Conservation (phyloP, 345 rosid species). For the Punica granatum region DNA sequence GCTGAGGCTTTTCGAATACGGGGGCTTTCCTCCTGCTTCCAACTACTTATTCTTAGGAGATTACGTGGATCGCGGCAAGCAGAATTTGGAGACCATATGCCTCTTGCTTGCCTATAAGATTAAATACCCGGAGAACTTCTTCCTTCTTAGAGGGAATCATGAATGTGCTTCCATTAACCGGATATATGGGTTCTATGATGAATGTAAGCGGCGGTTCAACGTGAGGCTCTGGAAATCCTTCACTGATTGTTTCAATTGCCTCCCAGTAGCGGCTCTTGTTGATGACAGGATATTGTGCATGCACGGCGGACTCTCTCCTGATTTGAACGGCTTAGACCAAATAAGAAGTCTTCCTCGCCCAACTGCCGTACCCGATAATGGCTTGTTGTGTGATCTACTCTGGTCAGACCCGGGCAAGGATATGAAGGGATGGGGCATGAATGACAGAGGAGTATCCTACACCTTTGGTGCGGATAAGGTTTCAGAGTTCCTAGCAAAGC, state of each 20-base stretch:
- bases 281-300: slow-evolving; percentile 94
- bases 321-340: slow-evolving; percentile 66
- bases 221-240: slow-evolving; percentile 91
- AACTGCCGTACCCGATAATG: slow-evolving; percentile 73
- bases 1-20: slow-evolving; percentile 85
- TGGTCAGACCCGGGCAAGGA: slow-evolving; percentile 98
- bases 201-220: slow-evolving; percentile 86
- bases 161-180: slow-evolving; percentile 92
- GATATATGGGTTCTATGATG: slow-evolving; percentile 91
- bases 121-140: slow-evolving; percentile 87
- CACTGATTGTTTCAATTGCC: slow-evolving; percentile 87
- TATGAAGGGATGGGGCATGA: slow-evolving; percentile 93
- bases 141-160: slow-evolving; percentile 85
- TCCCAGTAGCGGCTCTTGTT: slow-evolving; percentile 86
- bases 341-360: slow-evolving; percentile 71
- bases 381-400: slow-evolving; percentile 83
- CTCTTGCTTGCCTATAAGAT: slow-evolving; percentile 87
- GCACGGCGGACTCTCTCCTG: slow-evolving; percentile 98
- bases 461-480: slow-evolving; percentile 87
- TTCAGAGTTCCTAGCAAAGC: slow-evolving; percentile 62
- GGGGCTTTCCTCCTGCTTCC: slow-evolving; percentile 89
- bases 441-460: no score
- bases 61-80: slow-evolving; percentile 96
- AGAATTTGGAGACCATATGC: slow-evolving; percentile 91
- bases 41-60: slow-evolving; percentile 87